Percentiles rank a stretch among this genome's conserved stretches.
These are phyloP conservation scores for Backusella circina DNA, from an alignment of 192 early-diverging fungal genomes.

Conservation along the genomic window DNA sequence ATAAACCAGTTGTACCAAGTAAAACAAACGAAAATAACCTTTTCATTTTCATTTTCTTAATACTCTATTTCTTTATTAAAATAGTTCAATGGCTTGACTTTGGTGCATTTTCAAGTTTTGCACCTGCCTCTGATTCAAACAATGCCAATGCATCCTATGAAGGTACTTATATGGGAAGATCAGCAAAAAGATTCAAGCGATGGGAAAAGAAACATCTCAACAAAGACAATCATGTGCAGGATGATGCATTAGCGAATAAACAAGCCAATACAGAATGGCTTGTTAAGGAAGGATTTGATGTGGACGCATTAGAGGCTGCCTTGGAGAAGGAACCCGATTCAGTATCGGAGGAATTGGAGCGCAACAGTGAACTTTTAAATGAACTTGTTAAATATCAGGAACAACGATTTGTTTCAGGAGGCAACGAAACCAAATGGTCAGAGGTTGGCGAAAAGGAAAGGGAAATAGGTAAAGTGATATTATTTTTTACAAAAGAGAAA, in stretches of 20 bases:
- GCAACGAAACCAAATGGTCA: constrained; percentile 20
- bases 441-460: constrained; percentile 24
- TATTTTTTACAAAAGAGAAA: too few relatives aligned
- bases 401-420: constrained; percentile 34
- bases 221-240: neutral
- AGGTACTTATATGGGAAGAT: constrained; percentile 31
- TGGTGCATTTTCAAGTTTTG: constrained; percentile 49
- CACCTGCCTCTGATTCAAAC: constrained; percentile 46
- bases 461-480: constrained; percentile 38
- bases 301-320: constrained; percentile 9
- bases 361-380: constrained; percentile 36
- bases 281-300: constrained; percentile 25
- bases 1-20: constrained; percentile 28
- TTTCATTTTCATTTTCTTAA: neutral
- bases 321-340: constrained; percentile 13
- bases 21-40: neutral
- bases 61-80: too few relatives aligned
- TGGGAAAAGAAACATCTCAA: constrained; percentile 10
- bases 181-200: constrained; percentile 18
- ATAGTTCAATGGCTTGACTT: constrained; percentile 49
- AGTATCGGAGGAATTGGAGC: constrained; percentile 28
- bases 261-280: constrained; percentile 25
- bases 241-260: neutral
- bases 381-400: constrained; percentile 43
- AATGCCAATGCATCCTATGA: constrained; percentile 44